Conservation (phyloP, 2,329 filamentous ascomycete species). For the Aureobasidium sp. region DNA sequence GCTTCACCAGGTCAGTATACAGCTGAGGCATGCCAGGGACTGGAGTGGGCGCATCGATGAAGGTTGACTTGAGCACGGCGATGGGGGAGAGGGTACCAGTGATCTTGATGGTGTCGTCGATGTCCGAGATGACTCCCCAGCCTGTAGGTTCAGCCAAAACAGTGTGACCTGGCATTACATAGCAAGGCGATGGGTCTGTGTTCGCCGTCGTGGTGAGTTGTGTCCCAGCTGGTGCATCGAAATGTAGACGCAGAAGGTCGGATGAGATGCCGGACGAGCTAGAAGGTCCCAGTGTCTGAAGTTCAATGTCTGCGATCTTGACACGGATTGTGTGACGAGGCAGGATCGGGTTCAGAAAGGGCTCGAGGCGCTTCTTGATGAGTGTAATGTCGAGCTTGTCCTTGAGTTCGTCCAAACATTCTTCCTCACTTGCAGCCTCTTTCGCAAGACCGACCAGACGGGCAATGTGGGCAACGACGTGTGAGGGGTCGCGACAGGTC, state of each 20-base stretch:
- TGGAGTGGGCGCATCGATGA: slow-evolving; percentile 65
- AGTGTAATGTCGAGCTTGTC: slow-evolving; percentile 32
- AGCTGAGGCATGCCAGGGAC: slow-evolving; percentile 78
- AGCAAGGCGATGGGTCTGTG: neutral
- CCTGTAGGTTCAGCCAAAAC: slow-evolving; percentile 69
- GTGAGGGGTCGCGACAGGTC: slow-evolving; percentile 58
- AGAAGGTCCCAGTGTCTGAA: slow-evolving; percentile 30
- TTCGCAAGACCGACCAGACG: slow-evolving; percentile 58
- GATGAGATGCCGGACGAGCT: slow-evolving; percentile 28
- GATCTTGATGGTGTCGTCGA: slow-evolving; percentile 93
- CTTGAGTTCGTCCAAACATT: slow-evolving; percentile 35
- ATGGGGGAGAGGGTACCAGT: slow-evolving; percentile 74
- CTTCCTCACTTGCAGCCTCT: slow-evolving; percentile 46
- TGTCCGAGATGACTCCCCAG: slow-evolving; percentile 80
- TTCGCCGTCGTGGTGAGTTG: slow-evolving; percentile 36
- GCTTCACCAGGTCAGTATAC: slow-evolving; percentile 58
- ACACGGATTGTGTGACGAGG: slow-evolving; percentile 63
- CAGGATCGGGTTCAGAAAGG: slow-evolving; percentile 71
- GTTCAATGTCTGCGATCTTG: slow-evolving; percentile 43
- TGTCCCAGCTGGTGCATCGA: slow-evolving; percentile 17
- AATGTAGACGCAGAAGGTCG: slow-evolving; percentile 25
- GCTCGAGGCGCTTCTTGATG: slow-evolving; percentile 62
- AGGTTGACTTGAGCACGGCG: slow-evolving; percentile 77
- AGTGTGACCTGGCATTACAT: slow-evolving; percentile 37
- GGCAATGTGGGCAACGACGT: slow-evolving; percentile 63